These are phyloP conservation scores for Urostyla sp. DNA, from an alignment of 73 alveolate genomes.

Conservation along the genomic window DNA sequence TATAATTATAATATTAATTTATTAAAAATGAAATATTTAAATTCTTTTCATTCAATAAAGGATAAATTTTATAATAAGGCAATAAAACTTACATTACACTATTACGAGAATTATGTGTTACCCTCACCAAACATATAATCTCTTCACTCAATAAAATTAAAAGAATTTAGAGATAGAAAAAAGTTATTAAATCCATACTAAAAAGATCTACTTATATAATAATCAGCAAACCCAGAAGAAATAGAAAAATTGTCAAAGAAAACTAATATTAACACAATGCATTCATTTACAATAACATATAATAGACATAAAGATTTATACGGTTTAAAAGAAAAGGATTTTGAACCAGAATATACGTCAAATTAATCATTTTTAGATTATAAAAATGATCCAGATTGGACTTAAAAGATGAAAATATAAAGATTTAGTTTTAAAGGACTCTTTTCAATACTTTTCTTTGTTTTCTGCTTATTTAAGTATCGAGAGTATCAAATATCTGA, in stretches of 20 bases:
- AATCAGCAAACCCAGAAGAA: conserved; percentile 10
- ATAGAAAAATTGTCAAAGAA: conserved; percentile 3
- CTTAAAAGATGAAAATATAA: background rate
- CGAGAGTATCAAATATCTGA: conserved; percentile 2
- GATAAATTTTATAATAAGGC: conserved; percentile 17
- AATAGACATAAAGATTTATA: conserved; percentile 55
- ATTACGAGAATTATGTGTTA: conserved; percentile 53
- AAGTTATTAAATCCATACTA: conserved; percentile 53
- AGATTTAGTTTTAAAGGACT: background rate
- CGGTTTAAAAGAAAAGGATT: background rate
- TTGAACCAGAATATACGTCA: conserved; percentile 4
- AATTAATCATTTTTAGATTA: background rate
- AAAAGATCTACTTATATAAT: conserved; percentile 19
- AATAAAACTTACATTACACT: background rate
- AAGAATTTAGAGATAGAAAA: conserved; percentile 56
- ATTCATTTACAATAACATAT: conserved; percentile 38
- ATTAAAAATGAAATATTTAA: background rate
- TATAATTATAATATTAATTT: background rate
- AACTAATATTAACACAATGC: conserved; percentile 29
- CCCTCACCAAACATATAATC: conserved; percentile 34
- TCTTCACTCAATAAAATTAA: background rate
- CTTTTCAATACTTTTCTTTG: background rate
- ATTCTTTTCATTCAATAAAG: background rate
- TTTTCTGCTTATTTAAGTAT: background rate
- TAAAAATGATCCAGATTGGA: conserved; percentile 60